phyloP scores from a whole-genome alignment of 2,329 filamentous ascomycete genomes.

The Aspergillus ibericus region DNA sequence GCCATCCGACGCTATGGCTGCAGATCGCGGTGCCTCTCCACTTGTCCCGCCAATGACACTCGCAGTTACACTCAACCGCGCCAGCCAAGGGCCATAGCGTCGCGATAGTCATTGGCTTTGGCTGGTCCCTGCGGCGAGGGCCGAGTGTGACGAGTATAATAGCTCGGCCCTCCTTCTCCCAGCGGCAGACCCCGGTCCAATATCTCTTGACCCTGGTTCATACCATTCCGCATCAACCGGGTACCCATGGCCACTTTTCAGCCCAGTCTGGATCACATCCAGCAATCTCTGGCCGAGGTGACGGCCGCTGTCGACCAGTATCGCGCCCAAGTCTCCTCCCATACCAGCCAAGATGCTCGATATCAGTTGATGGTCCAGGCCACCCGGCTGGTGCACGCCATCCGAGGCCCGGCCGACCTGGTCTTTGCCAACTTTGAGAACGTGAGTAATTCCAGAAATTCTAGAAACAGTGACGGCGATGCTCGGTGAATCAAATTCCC shows the following conservation, averaged over 20 bases:
- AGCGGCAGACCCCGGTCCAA: too few relatives aligned
- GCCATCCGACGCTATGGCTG: not conserved
- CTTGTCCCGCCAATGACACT: not conserved
- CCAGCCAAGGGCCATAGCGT: too few relatives aligned
- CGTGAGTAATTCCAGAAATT: not conserved
- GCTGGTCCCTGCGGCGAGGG: not conserved
- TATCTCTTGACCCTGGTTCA: not conserved
- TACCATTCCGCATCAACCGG: too few relatives aligned
- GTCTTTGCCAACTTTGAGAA: conserved; percentile 22
- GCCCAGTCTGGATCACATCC: not conserved
- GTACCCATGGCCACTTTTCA: not conserved
- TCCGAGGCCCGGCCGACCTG: conserved; percentile 22
- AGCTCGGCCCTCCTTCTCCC: not conserved
- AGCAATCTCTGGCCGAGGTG: conserved; percentile 10
- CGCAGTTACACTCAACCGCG: too few relatives aligned
- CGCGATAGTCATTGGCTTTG: too few relatives aligned
- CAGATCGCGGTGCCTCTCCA: conserved; percentile 2
- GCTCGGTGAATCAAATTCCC: not conserved
- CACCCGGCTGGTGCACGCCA: conserved; percentile 14
- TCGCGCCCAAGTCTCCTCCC: not conserved
- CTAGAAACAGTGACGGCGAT: too few relatives aligned
- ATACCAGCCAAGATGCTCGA: not conserved
- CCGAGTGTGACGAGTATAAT: not conserved
- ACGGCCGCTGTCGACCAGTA: conserved; percentile 1
- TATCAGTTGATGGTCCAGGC: conserved; percentile 10